These are phyloP conservation scores for Iberis amara DNA, from an alignment of 441 rosid genomes.

Conservation along the genomic window DNA sequence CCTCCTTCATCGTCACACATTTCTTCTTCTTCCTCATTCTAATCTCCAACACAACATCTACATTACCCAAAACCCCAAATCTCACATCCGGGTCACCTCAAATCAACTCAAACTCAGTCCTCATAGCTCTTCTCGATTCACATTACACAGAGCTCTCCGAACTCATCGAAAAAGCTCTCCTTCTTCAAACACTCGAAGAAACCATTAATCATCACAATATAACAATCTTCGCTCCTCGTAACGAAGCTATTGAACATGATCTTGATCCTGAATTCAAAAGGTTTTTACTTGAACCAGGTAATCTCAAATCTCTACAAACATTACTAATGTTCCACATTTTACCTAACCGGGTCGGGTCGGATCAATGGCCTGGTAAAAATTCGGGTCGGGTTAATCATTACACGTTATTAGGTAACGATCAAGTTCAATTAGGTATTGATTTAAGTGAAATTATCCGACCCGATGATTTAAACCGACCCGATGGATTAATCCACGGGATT, in stretches of 20 bases:
- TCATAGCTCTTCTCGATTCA: constrained; percentile 64
- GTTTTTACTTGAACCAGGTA: constrained; percentile 62
- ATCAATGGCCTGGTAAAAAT: constrained; percentile 30
- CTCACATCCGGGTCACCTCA: constrained; percentile 62
- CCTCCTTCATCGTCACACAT: constrained; percentile 12
- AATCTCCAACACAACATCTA: constrained; percentile 17
- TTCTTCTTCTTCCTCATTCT: constrained; percentile 13
- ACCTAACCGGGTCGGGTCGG: constrained; percentile 38
- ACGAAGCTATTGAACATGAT: constrained; percentile 58
- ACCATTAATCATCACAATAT: constrained; percentile 49
- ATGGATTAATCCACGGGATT: constrained; percentile 65
- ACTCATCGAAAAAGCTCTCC: constrained; percentile 60
- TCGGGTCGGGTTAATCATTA: constrained; percentile 35
- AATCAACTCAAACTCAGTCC: constrained; percentile 63
- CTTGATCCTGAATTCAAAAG: constrained; percentile 65
- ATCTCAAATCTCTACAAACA: constrained; percentile 53
- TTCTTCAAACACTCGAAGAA: constrained; percentile 51
- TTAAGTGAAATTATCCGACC: constrained; percentile 40
- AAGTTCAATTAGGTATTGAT: constrained; percentile 36
- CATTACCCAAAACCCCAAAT: constrained; percentile 25
- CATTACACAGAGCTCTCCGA: constrained; percentile 63
- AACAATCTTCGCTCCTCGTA: constrained; percentile 61
- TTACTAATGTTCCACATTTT: constrained; percentile 56
- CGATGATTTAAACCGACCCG: constrained; percentile 52
- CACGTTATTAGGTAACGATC: constrained; percentile 36